Conservation (phyloP, 2,329 filamentous ascomycete genomes). For the Fusarium circinatum region DNA sequence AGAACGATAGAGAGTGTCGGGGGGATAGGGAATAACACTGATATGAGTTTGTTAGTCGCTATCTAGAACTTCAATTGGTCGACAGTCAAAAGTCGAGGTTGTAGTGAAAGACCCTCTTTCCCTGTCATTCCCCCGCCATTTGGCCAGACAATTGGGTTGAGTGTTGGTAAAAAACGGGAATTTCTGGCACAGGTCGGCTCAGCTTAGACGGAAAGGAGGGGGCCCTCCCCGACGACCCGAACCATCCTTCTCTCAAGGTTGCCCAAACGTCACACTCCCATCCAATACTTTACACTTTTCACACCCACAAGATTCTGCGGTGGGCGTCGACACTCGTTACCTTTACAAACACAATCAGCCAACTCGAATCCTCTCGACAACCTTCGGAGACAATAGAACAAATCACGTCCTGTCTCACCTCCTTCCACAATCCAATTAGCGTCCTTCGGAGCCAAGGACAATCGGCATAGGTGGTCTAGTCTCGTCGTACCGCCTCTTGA, state of each 20-base stretch:
- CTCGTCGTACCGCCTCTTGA: conserved; percentile 30
- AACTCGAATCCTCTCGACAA: not conserved
- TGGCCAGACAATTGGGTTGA: not conserved
- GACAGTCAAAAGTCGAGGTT: not conserved
- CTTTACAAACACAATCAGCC: not conserved
- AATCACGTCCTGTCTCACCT: conserved; percentile 22
- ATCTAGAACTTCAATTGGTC: not conserved
- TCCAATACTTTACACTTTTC: conserved; percentile 14
- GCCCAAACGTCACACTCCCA: conserved; percentile 29
- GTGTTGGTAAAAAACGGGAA: conserved; percentile 4
- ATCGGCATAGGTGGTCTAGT: conserved; percentile 2
- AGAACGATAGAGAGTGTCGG: not conserved
- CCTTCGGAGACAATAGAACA: conserved; percentile 21
- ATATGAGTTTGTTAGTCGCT: not conserved
- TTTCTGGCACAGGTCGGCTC: conserved; percentile 9
- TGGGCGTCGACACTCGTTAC: conserved; percentile 3
- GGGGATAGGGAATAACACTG: not conserved
- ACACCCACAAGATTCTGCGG: conserved; percentile 10
- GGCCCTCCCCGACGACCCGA: conserved; percentile 42
- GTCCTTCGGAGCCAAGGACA: conserved; percentile 12
- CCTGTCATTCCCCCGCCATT: conserved; percentile 29
- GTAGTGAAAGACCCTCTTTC: conserved; percentile 18
- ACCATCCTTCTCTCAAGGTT: conserved; percentile 20
- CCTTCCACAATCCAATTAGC: conserved; percentile 30
- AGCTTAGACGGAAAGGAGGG: conserved; percentile 20